Base-by-base conservation (phyloP, 768 basidiomycete genomes). In the Multifurca ochricompacta region DNA sequence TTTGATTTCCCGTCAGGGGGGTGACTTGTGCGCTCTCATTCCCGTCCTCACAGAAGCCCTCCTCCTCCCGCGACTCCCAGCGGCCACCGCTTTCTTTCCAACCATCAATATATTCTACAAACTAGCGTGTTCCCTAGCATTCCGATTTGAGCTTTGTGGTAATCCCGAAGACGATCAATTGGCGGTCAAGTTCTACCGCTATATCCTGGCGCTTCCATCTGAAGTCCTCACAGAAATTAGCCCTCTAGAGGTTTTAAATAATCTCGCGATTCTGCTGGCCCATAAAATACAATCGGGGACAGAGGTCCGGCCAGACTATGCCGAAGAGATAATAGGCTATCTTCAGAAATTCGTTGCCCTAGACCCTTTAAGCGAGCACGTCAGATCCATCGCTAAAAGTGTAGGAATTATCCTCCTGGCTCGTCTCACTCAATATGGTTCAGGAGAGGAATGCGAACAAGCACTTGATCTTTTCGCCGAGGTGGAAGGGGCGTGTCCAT, bases 11-110 rank as follows among this genome's bases (percentile, higher is more conserved):
- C 45, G 32, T 13, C 21, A 27, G n/a, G 25, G n/a, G 23, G 37
- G 27, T 11, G 53, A 54, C 46, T 31, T 54, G 21, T 9, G 40
- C 6, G 23, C 39, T 6, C 21, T 27, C 31, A 54, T 48, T 6
- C 45, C 46, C 30, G 10, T 54, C 9, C 27, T 54, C 13, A 25
- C 46, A 6, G 52, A 53, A 35, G 52, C 30, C 6, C 52, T 53
- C 44, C 45, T 53, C 23, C 44, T 47, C 19, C 45, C 52, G 3
- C 52, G 40, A 21, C 13, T 23, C 39, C 46, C 45, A 2, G 31
- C 1, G 10, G 36, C 25, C 6, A 10, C 39, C 30, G 31, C 23
- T 34, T 47, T 25, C 32, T 21, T 47, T 27, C 30, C 32, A n/a
- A 6, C 23, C 37, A 28, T 39, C 37, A 40, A 42, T 30, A 25